phyloP scores from a whole-genome alignment of 1,139 yeast species.

The Blastobotrys elegans region DNA sequence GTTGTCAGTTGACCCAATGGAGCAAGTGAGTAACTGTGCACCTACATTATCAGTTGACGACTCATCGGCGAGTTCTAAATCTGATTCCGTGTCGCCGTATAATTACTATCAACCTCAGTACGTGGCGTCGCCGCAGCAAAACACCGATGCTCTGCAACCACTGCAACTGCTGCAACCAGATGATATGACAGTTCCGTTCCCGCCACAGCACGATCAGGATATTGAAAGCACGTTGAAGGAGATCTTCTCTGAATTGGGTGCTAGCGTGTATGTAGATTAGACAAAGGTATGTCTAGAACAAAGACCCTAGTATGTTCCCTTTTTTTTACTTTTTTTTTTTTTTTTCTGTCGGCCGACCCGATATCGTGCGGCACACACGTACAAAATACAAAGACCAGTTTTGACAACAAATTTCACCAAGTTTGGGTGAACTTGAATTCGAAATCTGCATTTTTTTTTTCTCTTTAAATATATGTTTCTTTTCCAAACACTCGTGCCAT shows the following conservation, averaged over 20 bases:
- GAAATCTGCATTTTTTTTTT: no score
- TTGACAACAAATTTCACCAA: no score
- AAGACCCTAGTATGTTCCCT: not conserved
- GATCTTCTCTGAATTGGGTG: constrained; percentile 9
- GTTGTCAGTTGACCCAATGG: not conserved
- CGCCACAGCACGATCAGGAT: not conserved
- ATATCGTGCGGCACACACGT: not conserved
- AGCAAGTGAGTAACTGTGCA: not conserved
- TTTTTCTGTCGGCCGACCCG: not conserved
- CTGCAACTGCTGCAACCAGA: no score
- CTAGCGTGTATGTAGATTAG: constrained; percentile 6
- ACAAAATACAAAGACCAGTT: no score
- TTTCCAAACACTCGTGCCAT: no score
- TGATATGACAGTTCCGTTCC: not conserved
- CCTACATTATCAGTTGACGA: constrained; percentile 1
- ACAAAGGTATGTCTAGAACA: not conserved
- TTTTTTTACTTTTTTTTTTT: constrained; percentile 5
- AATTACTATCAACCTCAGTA: not conserved
- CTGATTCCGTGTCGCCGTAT: not conserved
- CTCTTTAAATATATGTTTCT: no score
- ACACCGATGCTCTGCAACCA: not conserved
- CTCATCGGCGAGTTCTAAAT: not conserved
- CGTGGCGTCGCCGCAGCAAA: no score
- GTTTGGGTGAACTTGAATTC: no score
- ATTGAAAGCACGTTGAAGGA: constrained; percentile 7